Evolutionary conservation across 73 alveolate genomes (phyloP).

Genomic region (Uronychia binucleata): DNA sequence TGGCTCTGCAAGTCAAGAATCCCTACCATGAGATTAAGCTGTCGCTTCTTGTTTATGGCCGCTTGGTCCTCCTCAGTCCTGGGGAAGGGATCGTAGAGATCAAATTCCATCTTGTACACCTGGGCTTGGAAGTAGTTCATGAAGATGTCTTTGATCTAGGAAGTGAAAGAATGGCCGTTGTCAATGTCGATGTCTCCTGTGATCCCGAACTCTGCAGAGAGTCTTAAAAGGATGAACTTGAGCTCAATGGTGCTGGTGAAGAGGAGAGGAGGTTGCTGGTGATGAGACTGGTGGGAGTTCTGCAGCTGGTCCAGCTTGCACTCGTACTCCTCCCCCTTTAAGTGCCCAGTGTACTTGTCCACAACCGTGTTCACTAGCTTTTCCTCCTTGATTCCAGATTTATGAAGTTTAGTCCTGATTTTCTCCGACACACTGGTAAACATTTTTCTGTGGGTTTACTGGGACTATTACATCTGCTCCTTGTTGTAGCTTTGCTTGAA

Average conservation of each 20-base stretch:
- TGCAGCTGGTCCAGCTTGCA: slow-evolving; percentile 27
- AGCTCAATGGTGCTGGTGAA: slow-evolving; percentile 37
- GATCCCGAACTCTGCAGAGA: slow-evolving; percentile 49
- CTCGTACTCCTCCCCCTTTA: slow-evolving; percentile 32
- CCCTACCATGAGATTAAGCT: background rate
- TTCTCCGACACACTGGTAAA: slow-evolving; percentile 7
- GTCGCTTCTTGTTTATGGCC: background rate
- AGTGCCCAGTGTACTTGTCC: slow-evolving; percentile 45
- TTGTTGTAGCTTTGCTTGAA: slow-evolving; percentile 25
- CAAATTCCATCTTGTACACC: slow-evolving; percentile 36
- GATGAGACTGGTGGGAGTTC: slow-evolving; percentile 32
- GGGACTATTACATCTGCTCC: background rate
- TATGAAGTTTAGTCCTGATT: slow-evolving; percentile 23
- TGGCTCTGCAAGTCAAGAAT: slow-evolving; percentile 10
- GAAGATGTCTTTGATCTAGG: slow-evolving; percentile 47
- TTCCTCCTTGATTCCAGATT: slow-evolving; percentile 44
- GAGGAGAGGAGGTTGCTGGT: slow-evolving; percentile 43
- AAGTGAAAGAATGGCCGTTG: slow-evolving; percentile 64
- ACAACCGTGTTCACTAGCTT: slow-evolving; percentile 6
- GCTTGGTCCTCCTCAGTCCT: slow-evolving; percentile 10
- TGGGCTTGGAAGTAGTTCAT: slow-evolving; percentile 37
- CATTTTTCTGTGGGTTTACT: background rate
- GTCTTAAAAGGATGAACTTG: slow-evolving; percentile 16
- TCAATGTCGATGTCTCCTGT: slow-evolving; percentile 68
- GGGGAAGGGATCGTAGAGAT: slow-evolving; percentile 50